Evolutionary conservation across 106 monocot genomes (phyloP), one percentile per base, ranked within the genome.

Genomic region (Dactylorhiza incarnata): DNA sequence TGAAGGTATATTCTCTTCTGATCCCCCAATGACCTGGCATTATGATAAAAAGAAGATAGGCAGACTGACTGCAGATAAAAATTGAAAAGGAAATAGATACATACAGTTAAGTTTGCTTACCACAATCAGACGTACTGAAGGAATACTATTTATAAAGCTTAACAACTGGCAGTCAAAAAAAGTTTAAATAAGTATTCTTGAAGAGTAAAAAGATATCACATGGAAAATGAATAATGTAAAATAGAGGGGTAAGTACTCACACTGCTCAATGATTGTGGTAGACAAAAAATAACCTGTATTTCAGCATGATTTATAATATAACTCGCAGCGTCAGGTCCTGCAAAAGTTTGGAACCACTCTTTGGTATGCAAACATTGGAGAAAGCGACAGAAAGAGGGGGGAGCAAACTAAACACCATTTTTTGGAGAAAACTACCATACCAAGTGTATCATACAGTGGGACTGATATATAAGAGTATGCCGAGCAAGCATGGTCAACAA

Each of bases 291-390:
- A 71, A 70, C 95, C 58, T 95, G 79, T 71, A 92, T 79, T 72
- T 81, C 48, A 46, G 92, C 90, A 88, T 95, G 92, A 71, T 95
- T 90, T 25, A 90, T 86, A 67, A 95, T 90, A 79, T 83, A 95
- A 54, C 86, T 88, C 45, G 92, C 95, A 73, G 95, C 95, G 88
- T 99, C 99, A 54, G 99, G 99, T 23, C 99, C 99, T 99, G 88
- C 74, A 87, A 19, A 78, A 48, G 68, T 65, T 52, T 37, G 9
- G 54, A 50, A 43, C 49, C 29, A 12, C 8, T 26, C 3, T 29
- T 65, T 29, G 65, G 4, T 17, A 54, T 4, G 8, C 26, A 73
- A 8, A 51, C 49, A 23, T 22, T 24, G 73, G 29, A 17, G 56
- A 55, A 20, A 14, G 20, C 45, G 14, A 17, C 45, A 46, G n/a